Evolutionary conservation across 208 protist genomes (phyloP), one percentile per base, ranked within the genome.

Genomic region (Leishmania tropica): DNA sequence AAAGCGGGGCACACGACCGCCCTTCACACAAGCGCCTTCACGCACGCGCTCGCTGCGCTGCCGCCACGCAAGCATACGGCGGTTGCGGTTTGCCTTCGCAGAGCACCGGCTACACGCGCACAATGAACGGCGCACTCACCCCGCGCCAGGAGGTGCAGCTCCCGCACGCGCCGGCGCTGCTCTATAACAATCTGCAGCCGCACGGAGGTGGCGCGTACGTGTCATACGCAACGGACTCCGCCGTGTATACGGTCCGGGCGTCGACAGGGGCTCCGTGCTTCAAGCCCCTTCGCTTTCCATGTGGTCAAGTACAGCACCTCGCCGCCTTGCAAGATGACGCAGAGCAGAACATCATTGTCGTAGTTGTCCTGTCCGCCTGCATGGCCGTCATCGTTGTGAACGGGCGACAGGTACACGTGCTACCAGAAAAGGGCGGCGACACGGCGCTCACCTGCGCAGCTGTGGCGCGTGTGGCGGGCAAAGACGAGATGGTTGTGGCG

Each of bases 131-230:
- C 13, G 45, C 64, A 47, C 76, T 80, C 76, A 37, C 24, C 1
- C 60, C 53, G 19, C 56, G 54, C 67, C 60, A 79, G 17, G 73
- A 82, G 65, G 78, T 86, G 48, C 31, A 31, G 8, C 56, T 86
- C 60, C 74, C 83, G 1, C 47, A 37, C 15, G 8, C 78, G 31
- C 87, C 88, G 0, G 87, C 85, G 47, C 81, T 93, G 35, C 76
- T 90, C 19, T 86, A 78, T 75, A 93, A 92, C 75, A 93, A 93
- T 81, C 76, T 93, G 45, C 54, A 83, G 54, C 35, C 85, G 68
- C 83, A 83, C 83, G 73, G 80, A 54, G 24, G 64, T 68, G 67
- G 81, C 64, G 71, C 74, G 31, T 75, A 60, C 76, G 67, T 82
- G 6, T 81, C 75, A 17, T 88, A 84, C 79, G 85, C 85, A 2